phyloP scores from a whole-genome alignment of 306 rosid species.

The Vachellia pachyceras region DNA sequence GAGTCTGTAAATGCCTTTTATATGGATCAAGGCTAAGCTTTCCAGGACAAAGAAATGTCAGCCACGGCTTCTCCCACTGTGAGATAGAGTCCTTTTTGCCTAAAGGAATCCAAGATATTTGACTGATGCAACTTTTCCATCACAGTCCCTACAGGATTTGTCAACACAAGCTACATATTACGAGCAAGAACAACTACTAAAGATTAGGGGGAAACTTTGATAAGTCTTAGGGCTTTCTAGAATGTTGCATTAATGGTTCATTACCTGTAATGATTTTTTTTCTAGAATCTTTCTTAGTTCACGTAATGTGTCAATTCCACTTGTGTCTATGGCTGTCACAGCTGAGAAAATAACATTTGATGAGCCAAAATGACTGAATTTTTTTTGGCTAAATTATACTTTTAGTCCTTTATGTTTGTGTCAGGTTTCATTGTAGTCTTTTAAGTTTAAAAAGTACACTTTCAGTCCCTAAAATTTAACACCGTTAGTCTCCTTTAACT shows the following conservation, averaged over 20 bases:
- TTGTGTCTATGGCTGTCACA: conserved; percentile 85
- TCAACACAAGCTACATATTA: conserved; percentile 77
- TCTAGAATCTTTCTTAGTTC: conserved; percentile 76
- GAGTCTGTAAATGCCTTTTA: conserved; percentile 19
- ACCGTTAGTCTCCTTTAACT: no score
- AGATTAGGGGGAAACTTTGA: not conserved
- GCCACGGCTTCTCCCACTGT: conserved; percentile 88
- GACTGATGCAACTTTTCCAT: conserved; percentile 81
- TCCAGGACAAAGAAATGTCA: conserved; percentile 68
- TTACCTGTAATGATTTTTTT: conserved; percentile 73
- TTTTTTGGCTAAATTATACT: no score
- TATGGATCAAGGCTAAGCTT: conserved; percentile 60
- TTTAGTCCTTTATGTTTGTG: no score
- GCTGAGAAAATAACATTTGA: conserved; percentile 45
- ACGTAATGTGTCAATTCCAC: conserved; percentile 67
- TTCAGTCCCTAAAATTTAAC: no score
- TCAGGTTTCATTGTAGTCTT: no score
- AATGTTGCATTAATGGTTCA: not conserved
- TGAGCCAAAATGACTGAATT: conserved; percentile 25
- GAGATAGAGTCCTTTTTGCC: conserved; percentile 64
- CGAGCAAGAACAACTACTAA: conserved; percentile 1
- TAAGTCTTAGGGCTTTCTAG: conserved; percentile 11
- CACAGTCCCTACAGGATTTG: conserved; percentile 82
- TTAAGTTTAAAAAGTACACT: no score
- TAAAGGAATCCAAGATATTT: conserved; percentile 64